Evolutionary conservation across 495 filamentous ascomycete species (phyloP).

Genomic region (Podospora comata): DNA sequence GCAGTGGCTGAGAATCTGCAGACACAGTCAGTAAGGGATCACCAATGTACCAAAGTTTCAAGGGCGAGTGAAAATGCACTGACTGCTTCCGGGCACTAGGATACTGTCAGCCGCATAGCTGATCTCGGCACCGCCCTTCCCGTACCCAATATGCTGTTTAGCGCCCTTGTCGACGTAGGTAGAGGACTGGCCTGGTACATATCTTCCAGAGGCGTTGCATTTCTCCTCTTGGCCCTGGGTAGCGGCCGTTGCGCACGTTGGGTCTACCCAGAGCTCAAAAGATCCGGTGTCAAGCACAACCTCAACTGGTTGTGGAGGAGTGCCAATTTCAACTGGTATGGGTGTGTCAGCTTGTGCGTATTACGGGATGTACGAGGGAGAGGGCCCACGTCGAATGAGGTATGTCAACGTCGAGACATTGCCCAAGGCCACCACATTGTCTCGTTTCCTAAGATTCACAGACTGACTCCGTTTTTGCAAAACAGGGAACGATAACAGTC

Average conservation of each 20-base stretch:
- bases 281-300: constrained; percentile 43
- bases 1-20: constrained; percentile 16
- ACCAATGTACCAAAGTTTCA: neutral
- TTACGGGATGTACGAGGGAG: neutral
- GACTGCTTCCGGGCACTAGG: constrained; percentile 14
- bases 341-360: neutral
- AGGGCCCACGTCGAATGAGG: neutral
- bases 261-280: constrained; percentile 43
- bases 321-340: constrained; percentile 19
- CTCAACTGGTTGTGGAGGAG: constrained; percentile 33
- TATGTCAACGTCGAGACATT: neutral
- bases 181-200: constrained; percentile 16
- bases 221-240: constrained; percentile 14
- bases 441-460: neutral
- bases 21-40: neutral
- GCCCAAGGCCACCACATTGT: neutral
- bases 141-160: constrained; percentile 14
- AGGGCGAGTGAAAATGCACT: neutral
- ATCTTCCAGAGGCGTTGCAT: constrained; percentile 31
- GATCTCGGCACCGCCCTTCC: constrained; percentile 21
- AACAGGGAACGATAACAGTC: neutral
- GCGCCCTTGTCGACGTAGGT: constrained; percentile 2
- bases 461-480: neutral
- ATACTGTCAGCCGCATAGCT: constrained; percentile 18
- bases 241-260: constrained; percentile 28